Percentiles rank a stretch among this genome's conserved stretches.
Evolutionary conservation across 805 yeast genomes (phyloP).

Genomic region (Teunomyces atbi): DNA sequence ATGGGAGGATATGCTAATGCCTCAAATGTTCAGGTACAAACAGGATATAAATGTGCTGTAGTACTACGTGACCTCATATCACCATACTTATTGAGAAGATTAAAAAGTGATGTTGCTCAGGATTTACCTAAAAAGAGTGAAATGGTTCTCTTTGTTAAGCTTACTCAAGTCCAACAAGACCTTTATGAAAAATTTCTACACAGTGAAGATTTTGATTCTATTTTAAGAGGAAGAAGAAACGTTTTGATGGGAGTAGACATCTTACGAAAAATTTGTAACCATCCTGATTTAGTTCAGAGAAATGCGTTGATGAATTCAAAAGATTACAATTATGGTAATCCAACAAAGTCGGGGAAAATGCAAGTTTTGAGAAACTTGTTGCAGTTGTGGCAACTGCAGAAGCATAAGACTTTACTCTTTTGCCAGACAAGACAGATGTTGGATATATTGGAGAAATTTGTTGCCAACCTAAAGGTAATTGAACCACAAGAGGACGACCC

Average conservation of each 20-base stretch:
- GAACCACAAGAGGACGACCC: slow-evolving; percentile 9
- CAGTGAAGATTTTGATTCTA: slow-evolving; percentile 72
- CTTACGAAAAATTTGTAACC: slow-evolving; percentile 89
- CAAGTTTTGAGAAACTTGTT: slow-evolving; percentile 79
- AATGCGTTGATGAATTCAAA: slow-evolving; percentile 33
- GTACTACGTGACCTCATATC: slow-evolving; percentile 82
- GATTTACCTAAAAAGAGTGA: slow-evolving; percentile 92
- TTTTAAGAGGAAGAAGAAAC: slow-evolving; percentile 72
- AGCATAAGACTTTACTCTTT: slow-evolving; percentile 79
- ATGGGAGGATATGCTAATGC: slow-evolving; percentile 99
- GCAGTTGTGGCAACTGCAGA: slow-evolving; percentile 71
- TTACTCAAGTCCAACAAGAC: slow-evolving; percentile 73
- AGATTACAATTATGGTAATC: slow-evolving; percentile 51
- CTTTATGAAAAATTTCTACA: slow-evolving; percentile 72
- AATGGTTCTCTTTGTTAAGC: slow-evolving; percentile 87
- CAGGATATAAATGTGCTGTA: slow-evolving; percentile 95
- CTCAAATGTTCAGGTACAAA: slow-evolving; percentile 89
- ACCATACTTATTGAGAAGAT: slow-evolving; percentile 82
- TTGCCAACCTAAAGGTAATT: slow-evolving; percentile 37
- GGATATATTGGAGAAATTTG: slow-evolving; percentile 73
- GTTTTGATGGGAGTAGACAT: slow-evolving; percentile 88
- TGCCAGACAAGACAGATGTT: slow-evolving; percentile 95
- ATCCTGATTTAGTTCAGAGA: slow-evolving; percentile 76
- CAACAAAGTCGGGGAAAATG: slow-evolving; percentile 78
- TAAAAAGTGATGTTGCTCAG: slow-evolving; percentile 91